Percentiles rank a stretch among this genome's conserved stretches.
These are phyloP conservation scores for Tuber indicum DNA, from an alignment of 495 filamentous ascomycete genomes.

Conservation along the genomic window DNA sequence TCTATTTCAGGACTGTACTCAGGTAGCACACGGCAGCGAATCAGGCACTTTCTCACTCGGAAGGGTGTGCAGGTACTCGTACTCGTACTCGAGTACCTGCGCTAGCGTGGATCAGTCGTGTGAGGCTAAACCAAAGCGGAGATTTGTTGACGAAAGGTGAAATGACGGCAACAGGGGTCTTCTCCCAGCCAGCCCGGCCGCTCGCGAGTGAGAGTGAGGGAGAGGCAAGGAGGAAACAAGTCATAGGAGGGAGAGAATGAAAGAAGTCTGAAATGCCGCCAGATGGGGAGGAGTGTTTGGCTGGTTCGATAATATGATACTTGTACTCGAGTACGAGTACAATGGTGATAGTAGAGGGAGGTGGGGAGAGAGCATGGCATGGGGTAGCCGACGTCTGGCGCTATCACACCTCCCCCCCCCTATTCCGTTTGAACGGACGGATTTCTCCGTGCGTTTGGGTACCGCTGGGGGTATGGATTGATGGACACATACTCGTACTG, in stretches of 20 bases:
- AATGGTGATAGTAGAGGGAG: background rate
- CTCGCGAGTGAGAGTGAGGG: background rate
- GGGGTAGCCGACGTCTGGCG: no score
- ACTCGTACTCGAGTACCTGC: conserved; percentile 26
- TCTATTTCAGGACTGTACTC: background rate
- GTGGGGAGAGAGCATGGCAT: no score
- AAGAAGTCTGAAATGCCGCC: background rate
- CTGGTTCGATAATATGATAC: no score
- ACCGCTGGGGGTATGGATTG: no score
- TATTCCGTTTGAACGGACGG: background rate
- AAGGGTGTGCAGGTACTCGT: background rate
- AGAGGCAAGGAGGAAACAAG: background rate
- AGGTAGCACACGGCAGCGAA: background rate
- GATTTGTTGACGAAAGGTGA: conserved; percentile 22
- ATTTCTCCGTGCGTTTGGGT: background rate
- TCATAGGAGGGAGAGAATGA: background rate
- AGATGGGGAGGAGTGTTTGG: background rate
- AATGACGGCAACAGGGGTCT: background rate
- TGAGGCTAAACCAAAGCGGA: conserved; percentile 24
- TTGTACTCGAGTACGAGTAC: background rate
- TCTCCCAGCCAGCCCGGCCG: background rate
- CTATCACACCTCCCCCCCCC: no score
- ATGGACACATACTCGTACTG: no score
- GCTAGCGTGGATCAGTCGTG: conserved; percentile 20
- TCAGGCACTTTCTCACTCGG: background rate